These are phyloP conservation scores for Starmerella kuoi DNA, from an alignment of 805 yeast genomes.

Conservation along the genomic window DNA sequence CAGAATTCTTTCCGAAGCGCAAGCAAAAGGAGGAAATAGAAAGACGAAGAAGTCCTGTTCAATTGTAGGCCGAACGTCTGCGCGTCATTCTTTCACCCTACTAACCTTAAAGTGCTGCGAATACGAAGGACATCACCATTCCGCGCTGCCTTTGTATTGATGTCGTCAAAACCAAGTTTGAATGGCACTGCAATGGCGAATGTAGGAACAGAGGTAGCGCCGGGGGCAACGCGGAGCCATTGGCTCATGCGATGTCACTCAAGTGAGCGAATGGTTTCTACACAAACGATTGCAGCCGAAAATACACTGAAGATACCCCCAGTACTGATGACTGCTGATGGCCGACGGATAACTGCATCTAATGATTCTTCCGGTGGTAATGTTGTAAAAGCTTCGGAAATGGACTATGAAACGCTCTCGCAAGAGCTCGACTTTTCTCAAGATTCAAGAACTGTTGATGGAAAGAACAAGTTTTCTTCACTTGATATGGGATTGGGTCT, in stretches of 20 bases:
- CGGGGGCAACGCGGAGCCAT: conserved; percentile 3
- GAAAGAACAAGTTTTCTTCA: neutral
- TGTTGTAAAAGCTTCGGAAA: neutral
- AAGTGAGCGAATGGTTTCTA: neutral
- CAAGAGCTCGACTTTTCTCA: neutral
- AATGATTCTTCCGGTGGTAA: too few relatives aligned
- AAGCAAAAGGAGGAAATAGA: too few relatives aligned
- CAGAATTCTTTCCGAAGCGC: too few relatives aligned
- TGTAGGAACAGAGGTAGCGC: neutral
- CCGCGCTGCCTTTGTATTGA: conserved; percentile 1
- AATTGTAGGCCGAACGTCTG: too few relatives aligned
- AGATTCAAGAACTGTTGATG: neutral
- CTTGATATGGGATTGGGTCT: neutral
- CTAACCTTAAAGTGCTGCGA: conserved; percentile 4
- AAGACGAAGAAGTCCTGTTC: too few relatives aligned
- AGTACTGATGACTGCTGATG: neutral
- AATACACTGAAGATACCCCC: conserved; percentile 1
- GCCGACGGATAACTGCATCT: too few relatives aligned
- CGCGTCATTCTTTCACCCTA: neutral
- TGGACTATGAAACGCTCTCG: neutral
- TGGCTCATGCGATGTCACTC: conserved; percentile 4
- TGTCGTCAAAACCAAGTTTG: neutral
- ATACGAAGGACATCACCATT: neutral
- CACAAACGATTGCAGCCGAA: conserved; percentile 1
- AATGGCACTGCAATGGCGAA: too few relatives aligned